phyloP scores from a whole-genome alignment of 1,139 yeast species.

The Pichia sp. region DNA sequence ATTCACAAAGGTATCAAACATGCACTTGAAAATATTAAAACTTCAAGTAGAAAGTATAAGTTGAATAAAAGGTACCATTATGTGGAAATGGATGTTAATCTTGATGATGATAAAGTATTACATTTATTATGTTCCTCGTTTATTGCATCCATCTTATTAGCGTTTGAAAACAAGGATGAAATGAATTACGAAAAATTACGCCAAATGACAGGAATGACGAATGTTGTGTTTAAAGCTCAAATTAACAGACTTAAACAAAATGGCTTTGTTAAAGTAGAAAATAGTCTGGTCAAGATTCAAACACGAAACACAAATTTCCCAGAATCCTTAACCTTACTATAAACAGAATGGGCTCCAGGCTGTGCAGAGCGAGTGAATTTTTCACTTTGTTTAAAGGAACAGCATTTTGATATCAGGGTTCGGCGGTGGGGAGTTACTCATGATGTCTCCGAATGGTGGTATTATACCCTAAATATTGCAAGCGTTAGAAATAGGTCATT shows the following conservation, averaged over 20 bases:
- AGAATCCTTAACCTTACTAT: too few species aligned
- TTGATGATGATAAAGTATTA: neutral
- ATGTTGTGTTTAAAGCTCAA: neutral
- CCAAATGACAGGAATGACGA: neutral
- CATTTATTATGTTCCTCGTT: conserved; percentile 1
- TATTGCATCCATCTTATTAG: conserved; percentile 1
- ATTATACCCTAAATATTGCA: too few species aligned
- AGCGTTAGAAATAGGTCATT: too few species aligned
- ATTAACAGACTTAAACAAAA: neutral
- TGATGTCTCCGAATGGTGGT: too few species aligned
- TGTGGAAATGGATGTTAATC: neutral
- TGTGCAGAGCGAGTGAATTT: too few species aligned
- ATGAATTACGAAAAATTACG: neutral
- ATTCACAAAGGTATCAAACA: neutral
- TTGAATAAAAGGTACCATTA: conserved; percentile 2
- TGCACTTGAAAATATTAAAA: neutral
- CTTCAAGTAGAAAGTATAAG: neutral
- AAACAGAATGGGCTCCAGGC: too few species aligned
- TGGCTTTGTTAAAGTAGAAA: neutral
- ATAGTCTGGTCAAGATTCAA: too few species aligned
- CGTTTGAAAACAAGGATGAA: conserved; percentile 1
- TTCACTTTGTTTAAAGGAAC: too few species aligned
- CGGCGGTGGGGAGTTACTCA: too few species aligned
- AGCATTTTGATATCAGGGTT: too few species aligned
- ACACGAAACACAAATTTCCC: too few species aligned